Conservation (phyloP, 805 yeast genomes). For the Cyberlindnera xylosilytica region DNA sequence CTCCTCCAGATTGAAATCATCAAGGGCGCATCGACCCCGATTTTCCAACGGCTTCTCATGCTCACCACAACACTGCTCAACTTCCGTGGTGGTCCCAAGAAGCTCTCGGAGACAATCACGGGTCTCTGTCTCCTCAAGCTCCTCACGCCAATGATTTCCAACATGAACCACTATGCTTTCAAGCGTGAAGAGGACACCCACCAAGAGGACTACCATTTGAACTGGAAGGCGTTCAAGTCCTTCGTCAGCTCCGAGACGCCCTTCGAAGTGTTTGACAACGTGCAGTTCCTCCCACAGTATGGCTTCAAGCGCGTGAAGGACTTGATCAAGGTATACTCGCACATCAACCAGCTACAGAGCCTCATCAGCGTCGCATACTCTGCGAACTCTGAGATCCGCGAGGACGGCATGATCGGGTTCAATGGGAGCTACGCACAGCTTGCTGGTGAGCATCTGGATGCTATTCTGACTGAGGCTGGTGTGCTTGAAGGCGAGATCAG, state of each 20-base stretch:
- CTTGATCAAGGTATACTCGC: constrained; percentile 3
- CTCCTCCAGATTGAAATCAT: constrained; percentile 8
- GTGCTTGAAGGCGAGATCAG: constrained; percentile 1
- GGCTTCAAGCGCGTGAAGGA: constrained; percentile 3
- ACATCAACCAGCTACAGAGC: constrained; percentile 7
- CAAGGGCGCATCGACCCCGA: constrained; percentile 5
- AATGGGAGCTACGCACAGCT: constrained; percentile 2
- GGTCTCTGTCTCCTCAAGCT: constrained; percentile 9
- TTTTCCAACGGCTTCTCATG: constrained; percentile 4
- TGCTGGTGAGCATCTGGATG: constrained; percentile 3
- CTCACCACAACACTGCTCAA: constrained; percentile 1
- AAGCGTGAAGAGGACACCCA: background rate
- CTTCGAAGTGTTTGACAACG: constrained; percentile 8
- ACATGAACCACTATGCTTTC: constrained; percentile 2
- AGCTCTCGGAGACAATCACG: constrained; percentile 9
- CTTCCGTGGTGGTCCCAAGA: constrained; percentile 11
- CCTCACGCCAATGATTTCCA: constrained; percentile 2
- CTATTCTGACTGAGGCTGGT: constrained; percentile 5
- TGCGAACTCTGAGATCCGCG: constrained; percentile 6
- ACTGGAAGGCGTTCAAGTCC: constrained; percentile 4
- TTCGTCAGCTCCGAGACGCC: background rate
- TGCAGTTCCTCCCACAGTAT: background rate
- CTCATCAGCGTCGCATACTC: constrained; percentile 5
- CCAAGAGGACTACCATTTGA: background rate
- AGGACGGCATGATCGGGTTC: constrained; percentile 1